A percentile compares a stretch with the other conserved stretches of the same genome.
Evolutionary conservation across 352 stramenopile genomes (phyloP).

Genomic region (Phytophthora pistaciae): DNA sequence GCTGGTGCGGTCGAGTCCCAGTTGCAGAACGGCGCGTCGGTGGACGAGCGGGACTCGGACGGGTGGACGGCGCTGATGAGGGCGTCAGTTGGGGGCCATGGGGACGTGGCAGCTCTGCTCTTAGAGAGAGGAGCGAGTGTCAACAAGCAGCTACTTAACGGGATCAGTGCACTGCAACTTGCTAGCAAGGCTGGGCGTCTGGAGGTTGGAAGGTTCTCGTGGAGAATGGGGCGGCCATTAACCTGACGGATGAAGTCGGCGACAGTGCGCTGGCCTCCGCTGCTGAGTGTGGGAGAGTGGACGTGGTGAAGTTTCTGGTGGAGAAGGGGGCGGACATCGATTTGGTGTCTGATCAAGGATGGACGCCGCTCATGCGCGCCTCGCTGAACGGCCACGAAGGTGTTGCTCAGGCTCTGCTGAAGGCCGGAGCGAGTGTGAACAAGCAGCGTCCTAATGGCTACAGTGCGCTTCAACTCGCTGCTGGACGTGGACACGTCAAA

Average conservation of each 20-base stretch:
- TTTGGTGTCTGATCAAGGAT: background rate
- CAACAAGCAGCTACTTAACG: background rate
- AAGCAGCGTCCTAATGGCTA: background rate
- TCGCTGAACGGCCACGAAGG: background rate
- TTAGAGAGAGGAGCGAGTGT: background rate
- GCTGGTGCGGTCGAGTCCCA: background rate
- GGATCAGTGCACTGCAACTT: background rate
- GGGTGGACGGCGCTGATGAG: background rate
- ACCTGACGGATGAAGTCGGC: background rate
- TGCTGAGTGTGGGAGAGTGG: background rate
- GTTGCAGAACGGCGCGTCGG: background rate
- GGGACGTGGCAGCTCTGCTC: background rate
- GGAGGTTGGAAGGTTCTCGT: background rate
- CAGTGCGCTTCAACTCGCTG: background rate
- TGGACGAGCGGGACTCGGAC: background rate
- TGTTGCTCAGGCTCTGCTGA: background rate
- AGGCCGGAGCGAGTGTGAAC: background rate
- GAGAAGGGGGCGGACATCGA: background rate
- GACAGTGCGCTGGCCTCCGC: background rate
- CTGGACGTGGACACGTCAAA: background rate
- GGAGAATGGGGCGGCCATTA: background rate
- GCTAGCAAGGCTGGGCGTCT: background rate
- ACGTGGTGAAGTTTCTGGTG: background rate
- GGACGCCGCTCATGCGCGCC: background rate
- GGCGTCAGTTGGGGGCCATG: background rate